Base-by-base conservation (phyloP, 179 eudicot genomes). In the Beta macrorhiza region DNA sequence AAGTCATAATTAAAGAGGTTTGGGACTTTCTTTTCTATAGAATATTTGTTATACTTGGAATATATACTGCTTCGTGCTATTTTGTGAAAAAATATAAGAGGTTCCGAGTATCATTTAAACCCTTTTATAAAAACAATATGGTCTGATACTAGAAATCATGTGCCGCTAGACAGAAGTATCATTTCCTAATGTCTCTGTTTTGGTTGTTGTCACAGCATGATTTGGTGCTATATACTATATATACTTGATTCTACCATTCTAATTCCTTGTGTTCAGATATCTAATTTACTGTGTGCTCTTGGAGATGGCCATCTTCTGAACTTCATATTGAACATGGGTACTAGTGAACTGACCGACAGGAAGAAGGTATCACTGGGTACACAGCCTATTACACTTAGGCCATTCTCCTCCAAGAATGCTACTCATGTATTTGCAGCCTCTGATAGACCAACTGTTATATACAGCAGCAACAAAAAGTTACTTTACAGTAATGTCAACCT, bases 401-500 rank as follows among this genome's bases (percentile, higher is more conserved):
- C 98, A 44, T 96, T 96, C 82, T 90, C 98, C 67, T 96, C 99
- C 19, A 96, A 96, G 87, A 94, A 89, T 90, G 84, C 97, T 2
- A 92, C 95, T 45, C 99, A 96, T 80, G 99, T 92, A n/a, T 96
- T 96, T 88, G 99, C 99, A 80, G 97, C 99, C 68, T 96, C 99
- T 52, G 99, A 96, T 86, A 90, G 99, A 65, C 99, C 99, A 55
- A 94, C 99, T 82, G 99, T 96, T 53, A 96, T 96, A 65, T 96
- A 96, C 89, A 96, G 97, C 89, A 96, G 99, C 80, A 96, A 96
- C 89, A 96, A 96, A 89, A 96, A 96, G 83, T 84, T 96, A 72
- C 92, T 96, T 44, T 96, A 94, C 86, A 94, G 99, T 87, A 96
- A 96, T 82, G 98, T 96, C 59, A 96, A 96, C 85, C 88, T 96